Base-by-base conservation (phyloP, 768 basidiomycete species). In the Pleurotus citrinopileatus region DNA sequence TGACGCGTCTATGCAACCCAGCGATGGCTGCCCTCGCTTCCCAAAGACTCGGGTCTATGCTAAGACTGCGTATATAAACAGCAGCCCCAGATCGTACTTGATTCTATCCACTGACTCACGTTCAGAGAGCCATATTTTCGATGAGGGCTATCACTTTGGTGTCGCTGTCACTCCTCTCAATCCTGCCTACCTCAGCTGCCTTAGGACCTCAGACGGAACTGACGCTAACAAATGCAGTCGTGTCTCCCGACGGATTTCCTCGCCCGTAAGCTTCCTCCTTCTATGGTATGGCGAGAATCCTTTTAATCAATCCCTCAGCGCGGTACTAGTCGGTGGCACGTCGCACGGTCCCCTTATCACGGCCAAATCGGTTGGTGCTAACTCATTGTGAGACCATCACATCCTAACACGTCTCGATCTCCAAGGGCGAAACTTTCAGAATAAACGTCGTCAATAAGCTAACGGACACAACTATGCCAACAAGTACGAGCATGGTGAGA, bases 381-480 rank as follows among this genome's bases (percentile, higher is more conserved):
- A 15, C 19, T 40, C 15, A 12, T 19, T n/a, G 7, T 7, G 13
- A 19, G 2, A 40, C 17, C 8, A 9, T n/a, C 38, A 7, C 38
- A 40, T 13, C 38, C 32, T 34, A 34, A 34, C 32, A 34, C 10
- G n/a, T 32, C 29, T 15, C 12, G 17, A 15, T 19, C 17, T 13
- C 38, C 17, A 12, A 76, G 56, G 67, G 71, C 4, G 65, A 69
- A 37, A 50, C 58, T 38, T 72, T 75, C 54, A 36, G 44, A 20
- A 61, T 77, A 44, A 72, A 73, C 29, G 72, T 79, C 13, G 57
- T 66, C 17, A 70, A 78, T 50, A 19, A 56, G 23, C 66, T 78
- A 15, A 60, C 57, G 3, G 72, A 78, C 27, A 60, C 67, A 5
- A 60, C 67, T 1, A 73, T 78, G 76, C 28, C 23, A 22, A 29